phyloP scores from a whole-genome alignment of 2,329 filamentous ascomycete genomes.

The Pseudogymnoascus sp. region DNA sequence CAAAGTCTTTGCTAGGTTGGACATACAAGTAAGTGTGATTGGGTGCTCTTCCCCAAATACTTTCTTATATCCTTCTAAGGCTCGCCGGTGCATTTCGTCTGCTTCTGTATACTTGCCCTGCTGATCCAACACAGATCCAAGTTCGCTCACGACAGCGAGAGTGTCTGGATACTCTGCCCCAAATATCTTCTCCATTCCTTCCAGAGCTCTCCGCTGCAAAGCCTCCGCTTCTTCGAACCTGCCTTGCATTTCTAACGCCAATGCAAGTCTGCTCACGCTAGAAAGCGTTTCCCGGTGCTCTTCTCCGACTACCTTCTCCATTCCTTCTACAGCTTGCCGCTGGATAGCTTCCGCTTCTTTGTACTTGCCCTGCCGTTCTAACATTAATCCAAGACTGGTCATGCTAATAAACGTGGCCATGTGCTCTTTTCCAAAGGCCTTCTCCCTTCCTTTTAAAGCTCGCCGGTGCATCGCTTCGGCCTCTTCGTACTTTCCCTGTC shows the following conservation, averaged over 20 bases:
- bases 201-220: background rate
- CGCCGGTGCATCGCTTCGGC: background rate
- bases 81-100: background rate
- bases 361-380: background rate
- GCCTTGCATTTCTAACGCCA: background rate
- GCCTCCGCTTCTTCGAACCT: background rate
- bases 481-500: slow-evolving; percentile 4
- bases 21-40: background rate
- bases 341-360: background rate
- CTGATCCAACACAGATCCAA: background rate
- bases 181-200: background rate
- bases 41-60: slow-evolving; percentile 11
- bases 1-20: background rate
- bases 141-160: background rate
- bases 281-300: slow-evolving; percentile 11
- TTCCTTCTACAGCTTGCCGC: background rate
- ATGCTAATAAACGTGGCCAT: background rate
- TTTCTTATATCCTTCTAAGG: background rate
- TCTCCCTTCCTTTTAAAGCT: background rate
- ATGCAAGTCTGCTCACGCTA: slow-evolving; percentile 11
- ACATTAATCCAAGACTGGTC: background rate
- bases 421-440: background rate
- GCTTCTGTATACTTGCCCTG: slow-evolving; percentile 1
- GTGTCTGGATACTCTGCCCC: slow-evolving; percentile 1
- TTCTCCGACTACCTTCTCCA: background rate